These are phyloP conservation scores for Yamadazyma songkhlaensis DNA, from an alignment of 1,139 yeast species.

Conservation along the genomic window DNA sequence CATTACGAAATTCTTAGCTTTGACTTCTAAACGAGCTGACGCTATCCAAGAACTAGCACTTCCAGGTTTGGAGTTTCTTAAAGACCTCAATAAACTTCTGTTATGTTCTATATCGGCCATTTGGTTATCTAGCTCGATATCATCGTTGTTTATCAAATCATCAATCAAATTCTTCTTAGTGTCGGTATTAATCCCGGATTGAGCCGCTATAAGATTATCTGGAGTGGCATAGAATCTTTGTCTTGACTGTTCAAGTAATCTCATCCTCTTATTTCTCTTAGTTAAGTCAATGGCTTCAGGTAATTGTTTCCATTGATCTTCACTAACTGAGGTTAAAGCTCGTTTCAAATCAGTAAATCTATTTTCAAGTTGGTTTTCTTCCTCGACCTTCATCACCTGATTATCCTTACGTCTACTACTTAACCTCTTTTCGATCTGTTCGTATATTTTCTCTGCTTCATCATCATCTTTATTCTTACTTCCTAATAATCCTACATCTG, in stretches of 20 bases:
- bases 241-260: constrained; percentile 61
- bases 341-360: constrained; percentile 55
- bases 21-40: constrained; percentile 75
- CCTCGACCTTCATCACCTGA: constrained; percentile 4
- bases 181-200: constrained; percentile 6
- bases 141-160: constrained; percentile 29
- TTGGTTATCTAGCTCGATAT: constrained; percentile 32
- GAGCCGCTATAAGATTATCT: constrained; percentile 50
- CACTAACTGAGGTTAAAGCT: constrained; percentile 55
- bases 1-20: constrained; percentile 49
- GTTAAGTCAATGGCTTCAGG: constrained; percentile 94
- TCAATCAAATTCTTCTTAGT: constrained; percentile 9
- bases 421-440: constrained; percentile 58
- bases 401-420: constrained; percentile 26
- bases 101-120: constrained; percentile 37
- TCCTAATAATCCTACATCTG: constrained; percentile 31
- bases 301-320: constrained; percentile 73
- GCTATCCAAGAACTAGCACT: constrained; percentile 87
- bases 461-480: constrained; percentile 48
- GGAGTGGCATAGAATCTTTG: constrained; percentile 83
- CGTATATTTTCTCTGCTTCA: constrained; percentile 75
- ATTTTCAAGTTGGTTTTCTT: constrained; percentile 18
- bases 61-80: constrained; percentile 69
- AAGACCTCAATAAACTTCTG: constrained; percentile 60
- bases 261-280: constrained; percentile 66